These are phyloP conservation scores for Aspergillus aculeatinus DNA, from an alignment of 2,329 filamentous ascomycete genomes.

Conservation along the genomic window DNA sequence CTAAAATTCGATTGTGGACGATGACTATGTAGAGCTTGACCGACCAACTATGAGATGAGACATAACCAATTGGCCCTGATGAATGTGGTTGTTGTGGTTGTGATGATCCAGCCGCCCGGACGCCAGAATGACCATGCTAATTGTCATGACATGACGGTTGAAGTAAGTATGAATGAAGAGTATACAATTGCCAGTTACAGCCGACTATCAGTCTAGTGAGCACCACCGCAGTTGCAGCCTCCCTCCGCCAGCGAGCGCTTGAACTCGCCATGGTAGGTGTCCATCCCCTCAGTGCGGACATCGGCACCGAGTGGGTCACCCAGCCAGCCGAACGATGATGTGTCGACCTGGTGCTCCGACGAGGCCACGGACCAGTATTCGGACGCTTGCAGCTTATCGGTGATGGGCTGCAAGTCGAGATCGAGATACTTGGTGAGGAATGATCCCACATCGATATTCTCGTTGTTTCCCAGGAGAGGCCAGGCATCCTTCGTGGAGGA, in stretches of 20 bases:
- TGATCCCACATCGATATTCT: conserved; percentile 87
- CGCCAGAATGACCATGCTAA: background rate
- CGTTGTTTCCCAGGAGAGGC: conserved; percentile 76
- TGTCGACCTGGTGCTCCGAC: conserved; percentile 17
- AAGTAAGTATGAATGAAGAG: background rate
- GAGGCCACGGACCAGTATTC: conserved; percentile 21
- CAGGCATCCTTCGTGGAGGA: conserved; percentile 65
- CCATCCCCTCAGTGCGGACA: conserved; percentile 40
- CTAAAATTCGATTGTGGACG: too few species aligned
- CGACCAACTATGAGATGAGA: too few species aligned
- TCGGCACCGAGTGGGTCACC: conserved; percentile 40
- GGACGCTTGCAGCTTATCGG: conserved; percentile 62
- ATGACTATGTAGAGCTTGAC: too few species aligned
- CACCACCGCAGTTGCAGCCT: conserved; percentile 32
- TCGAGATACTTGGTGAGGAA: conserved; percentile 78
- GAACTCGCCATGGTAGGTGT: conserved; percentile 48
- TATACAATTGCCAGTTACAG: background rate
- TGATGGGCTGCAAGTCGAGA: conserved; percentile 76
- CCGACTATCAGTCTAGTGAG: conserved; percentile 6
- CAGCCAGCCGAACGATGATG: conserved; percentile 37
- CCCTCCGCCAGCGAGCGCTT: conserved; percentile 25
- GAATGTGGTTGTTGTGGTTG: too few species aligned
- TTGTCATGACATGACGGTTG: background rate
- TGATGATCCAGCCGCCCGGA: too few species aligned
- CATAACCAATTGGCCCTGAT: too few species aligned